These are phyloP conservation scores for Calycina marina DNA, from an alignment of 2,329 filamentous ascomycete genomes.

Conservation along the genomic window DNA sequence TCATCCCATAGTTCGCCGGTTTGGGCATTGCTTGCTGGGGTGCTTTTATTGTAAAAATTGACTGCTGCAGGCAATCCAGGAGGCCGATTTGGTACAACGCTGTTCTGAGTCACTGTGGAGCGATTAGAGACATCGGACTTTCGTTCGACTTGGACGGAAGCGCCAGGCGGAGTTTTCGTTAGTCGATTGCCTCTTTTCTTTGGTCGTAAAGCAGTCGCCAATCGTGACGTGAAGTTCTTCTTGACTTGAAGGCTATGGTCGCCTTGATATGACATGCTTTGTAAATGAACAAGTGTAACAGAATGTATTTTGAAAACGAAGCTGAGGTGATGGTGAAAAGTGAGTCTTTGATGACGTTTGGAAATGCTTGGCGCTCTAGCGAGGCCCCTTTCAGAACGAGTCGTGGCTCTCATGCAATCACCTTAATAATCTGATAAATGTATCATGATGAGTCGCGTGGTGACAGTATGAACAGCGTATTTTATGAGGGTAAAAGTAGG, in stretches of 20 bases:
- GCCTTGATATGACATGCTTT: neutral
- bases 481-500: no score
- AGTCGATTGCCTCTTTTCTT: constrained; percentile 2
- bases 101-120: neutral
- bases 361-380: no score
- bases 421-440: no score
- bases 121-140: neutral
- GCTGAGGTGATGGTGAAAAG: no score
- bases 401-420: no score
- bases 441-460: no score
- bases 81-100: neutral
- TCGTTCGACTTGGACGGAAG: neutral
- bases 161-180: constrained; percentile 1
- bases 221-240: neutral
- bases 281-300: no score
- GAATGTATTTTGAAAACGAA: no score
- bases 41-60: neutral
- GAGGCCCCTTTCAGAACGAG: no score
- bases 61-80: neutral
- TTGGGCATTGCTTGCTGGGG: constrained; percentile 13
- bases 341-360: no score
- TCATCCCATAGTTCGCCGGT: constrained; percentile 21
- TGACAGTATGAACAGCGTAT: no score
- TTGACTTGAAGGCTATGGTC: neutral
- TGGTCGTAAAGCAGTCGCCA: neutral